phyloP scores from a whole-genome alignment of 1,284 basidiomycete genomes.

The Sporisorium exsertum region DNA sequence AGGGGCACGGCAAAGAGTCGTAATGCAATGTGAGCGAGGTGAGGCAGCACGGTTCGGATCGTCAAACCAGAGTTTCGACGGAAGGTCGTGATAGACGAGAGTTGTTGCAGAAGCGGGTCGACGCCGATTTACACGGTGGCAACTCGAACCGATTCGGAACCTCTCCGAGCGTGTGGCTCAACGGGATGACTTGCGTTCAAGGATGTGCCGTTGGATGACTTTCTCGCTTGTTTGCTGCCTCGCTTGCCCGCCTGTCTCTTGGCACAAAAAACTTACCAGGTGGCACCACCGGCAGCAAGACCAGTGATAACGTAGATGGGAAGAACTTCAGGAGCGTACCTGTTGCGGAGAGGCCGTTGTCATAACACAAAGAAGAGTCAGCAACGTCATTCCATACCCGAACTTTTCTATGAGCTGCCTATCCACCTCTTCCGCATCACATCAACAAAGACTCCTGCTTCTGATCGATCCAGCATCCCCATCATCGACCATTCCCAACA shows the following conservation, averaged over 20 bases:
- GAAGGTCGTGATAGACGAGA: too few relatives aligned
- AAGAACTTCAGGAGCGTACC: conserved; percentile 57
- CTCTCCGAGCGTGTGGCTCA: not conserved
- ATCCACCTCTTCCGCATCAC: not conserved
- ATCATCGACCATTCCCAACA: not conserved
- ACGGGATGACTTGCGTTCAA: not conserved
- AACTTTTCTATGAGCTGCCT: not conserved
- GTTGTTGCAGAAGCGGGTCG: too few relatives aligned
- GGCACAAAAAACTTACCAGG: conserved; percentile 45
- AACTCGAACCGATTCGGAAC: not conserved
- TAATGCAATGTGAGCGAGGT: too few relatives aligned
- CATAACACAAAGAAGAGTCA: not conserved
- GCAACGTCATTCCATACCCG: not conserved
- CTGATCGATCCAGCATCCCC: not conserved
- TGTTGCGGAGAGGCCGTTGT: not conserved
- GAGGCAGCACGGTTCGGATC: too few relatives aligned
- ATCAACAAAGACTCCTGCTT: not conserved
- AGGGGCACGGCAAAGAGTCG: not conserved
- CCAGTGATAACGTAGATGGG: conserved; percentile 65
- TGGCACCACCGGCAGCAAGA: conserved; percentile 60
- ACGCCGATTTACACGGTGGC: not conserved
- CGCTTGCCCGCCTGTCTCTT: not conserved
- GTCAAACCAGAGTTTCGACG: too few relatives aligned
- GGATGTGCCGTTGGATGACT: not conserved
- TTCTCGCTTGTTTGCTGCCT: not conserved